A percentile compares a stretch with the other conserved stretches of the same genome.
Conservation (phyloP, 352 stramenopile species). For the Phytophthora constricta region DNA sequence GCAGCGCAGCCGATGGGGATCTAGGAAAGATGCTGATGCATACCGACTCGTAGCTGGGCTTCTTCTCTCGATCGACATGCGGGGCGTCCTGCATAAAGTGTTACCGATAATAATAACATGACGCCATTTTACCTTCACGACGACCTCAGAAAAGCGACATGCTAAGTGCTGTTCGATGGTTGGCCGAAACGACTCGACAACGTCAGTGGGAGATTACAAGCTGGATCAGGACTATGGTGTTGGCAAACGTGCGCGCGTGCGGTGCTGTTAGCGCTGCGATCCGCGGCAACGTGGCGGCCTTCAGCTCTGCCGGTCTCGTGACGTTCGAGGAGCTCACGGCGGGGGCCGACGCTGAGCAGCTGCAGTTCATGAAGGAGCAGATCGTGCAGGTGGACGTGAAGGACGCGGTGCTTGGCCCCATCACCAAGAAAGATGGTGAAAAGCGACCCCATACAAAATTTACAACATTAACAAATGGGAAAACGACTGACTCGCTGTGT, state of each 20-base stretch:
- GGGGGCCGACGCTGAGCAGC: constrained; percentile 75
- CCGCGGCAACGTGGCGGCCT: constrained; percentile 14
- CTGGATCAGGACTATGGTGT: constrained; percentile 29
- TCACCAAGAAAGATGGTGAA: constrained; percentile 88
- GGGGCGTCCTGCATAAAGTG: constrained; percentile 26
- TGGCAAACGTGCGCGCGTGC: constrained; percentile 26
- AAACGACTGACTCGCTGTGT: constrained; percentile 12
- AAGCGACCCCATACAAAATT: background rate
- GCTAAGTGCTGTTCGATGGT: too few relatives aligned
- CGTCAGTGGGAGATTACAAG: too few relatives aligned
- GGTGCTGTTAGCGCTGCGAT: constrained; percentile 17
- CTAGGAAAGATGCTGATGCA: background rate
- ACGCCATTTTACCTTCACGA: too few relatives aligned
- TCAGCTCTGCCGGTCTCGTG: constrained; percentile 32
- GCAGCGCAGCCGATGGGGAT: background rate
- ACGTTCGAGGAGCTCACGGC: constrained; percentile 74
- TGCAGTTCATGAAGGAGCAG: constrained; percentile 92
- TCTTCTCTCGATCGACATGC: constrained; percentile 26
- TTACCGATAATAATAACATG: constrained; percentile 37
- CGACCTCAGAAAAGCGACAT: too few relatives aligned
- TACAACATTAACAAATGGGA: background rate
- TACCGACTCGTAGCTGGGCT: constrained; percentile 29
- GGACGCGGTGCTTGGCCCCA: constrained; percentile 80
- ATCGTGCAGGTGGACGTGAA: constrained; percentile 89
- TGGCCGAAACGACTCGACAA: too few relatives aligned